phyloP scores from a whole-genome alignment of 2,329 filamentous ascomycete species.

The Epichloe bromicola region DNA sequence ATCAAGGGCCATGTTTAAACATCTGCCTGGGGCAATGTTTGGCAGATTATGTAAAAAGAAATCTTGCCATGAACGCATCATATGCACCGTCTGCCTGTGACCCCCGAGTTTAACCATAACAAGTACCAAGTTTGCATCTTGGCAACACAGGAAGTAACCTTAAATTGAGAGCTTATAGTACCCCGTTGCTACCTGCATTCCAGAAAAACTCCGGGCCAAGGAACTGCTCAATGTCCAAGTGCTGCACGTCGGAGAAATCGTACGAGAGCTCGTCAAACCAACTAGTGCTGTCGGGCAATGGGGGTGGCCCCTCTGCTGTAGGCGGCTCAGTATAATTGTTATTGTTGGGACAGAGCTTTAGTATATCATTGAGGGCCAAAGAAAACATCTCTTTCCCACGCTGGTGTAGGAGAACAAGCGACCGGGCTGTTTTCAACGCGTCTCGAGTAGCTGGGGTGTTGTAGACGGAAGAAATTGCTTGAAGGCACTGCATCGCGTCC shows the following conservation, averaged over 20 bases:
- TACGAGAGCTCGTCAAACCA: constrained; percentile 29
- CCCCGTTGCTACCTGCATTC: background rate
- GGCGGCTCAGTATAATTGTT: constrained; percentile 8
- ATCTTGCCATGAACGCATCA: background rate
- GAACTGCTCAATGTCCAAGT: constrained; percentile 30
- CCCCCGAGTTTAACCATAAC: background rate
- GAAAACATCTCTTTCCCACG: constrained; percentile 33
- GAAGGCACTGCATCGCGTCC: constrained; percentile 36
- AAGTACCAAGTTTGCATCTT: background rate
- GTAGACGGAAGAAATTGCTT: constrained; percentile 27
- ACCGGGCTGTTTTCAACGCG: constrained; percentile 38
- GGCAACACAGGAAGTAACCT: background rate
- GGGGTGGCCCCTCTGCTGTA: background rate
- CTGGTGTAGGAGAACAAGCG: constrained; percentile 39
- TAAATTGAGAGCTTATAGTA: background rate
- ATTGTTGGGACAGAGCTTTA: constrained; percentile 21
- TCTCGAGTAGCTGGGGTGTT: constrained; percentile 36
- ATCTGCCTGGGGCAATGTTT: background rate
- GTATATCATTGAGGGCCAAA: constrained; percentile 22
- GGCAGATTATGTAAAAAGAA: background rate
- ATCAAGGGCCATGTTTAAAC: background rate
- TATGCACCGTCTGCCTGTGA: background rate
- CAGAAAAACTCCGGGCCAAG: constrained; percentile 9
- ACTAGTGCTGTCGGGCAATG: constrained; percentile 6
- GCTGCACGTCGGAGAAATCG: constrained; percentile 29